Percentiles rank a stretch among this genome's conserved stretches.
Conservation (phyloP, 257 asterid species). For the Solanum pinnatisectum region DNA sequence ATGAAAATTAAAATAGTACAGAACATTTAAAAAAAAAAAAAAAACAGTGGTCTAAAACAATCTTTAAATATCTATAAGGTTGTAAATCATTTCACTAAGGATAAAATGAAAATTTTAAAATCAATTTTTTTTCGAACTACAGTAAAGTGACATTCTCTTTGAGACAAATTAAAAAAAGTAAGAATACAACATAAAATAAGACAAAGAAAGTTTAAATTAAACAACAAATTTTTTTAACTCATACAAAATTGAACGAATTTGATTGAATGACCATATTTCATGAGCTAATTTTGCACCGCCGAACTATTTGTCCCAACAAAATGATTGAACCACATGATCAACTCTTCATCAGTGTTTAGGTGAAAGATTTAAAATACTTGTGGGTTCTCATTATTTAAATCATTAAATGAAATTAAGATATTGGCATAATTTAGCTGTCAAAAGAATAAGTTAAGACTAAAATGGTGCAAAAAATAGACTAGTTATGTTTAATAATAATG, state of each 20-base stretch:
- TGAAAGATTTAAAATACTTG: neutral
- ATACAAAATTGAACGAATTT: neutral
- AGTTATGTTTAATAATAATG: neutral
- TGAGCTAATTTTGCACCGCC: neutral
- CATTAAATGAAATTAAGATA: neutral
- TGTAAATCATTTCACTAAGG: too few relatives aligned
- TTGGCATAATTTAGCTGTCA: neutral
- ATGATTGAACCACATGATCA: neutral
- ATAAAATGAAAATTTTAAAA: too few relatives aligned
- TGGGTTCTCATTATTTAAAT: neutral
- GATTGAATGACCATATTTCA: neutral
- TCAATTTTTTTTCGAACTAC: too few relatives aligned
- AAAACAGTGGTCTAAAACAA: too few relatives aligned
- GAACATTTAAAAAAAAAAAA: rapidly evolving
- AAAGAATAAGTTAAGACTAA: neutral
- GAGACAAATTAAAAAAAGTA: too few relatives aligned
- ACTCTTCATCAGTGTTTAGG: neutral
- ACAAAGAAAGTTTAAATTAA: too few relatives aligned
- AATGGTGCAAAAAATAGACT: neutral
- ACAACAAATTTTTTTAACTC: neutral
- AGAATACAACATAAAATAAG: neutral
- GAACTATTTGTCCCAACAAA: neutral
- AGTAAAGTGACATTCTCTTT: neutral
- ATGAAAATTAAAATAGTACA: neutral
- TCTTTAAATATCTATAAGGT: neutral